phyloP scores from a whole-genome alignment of 23 red algal species.

The Chondrus crispus region DNA sequence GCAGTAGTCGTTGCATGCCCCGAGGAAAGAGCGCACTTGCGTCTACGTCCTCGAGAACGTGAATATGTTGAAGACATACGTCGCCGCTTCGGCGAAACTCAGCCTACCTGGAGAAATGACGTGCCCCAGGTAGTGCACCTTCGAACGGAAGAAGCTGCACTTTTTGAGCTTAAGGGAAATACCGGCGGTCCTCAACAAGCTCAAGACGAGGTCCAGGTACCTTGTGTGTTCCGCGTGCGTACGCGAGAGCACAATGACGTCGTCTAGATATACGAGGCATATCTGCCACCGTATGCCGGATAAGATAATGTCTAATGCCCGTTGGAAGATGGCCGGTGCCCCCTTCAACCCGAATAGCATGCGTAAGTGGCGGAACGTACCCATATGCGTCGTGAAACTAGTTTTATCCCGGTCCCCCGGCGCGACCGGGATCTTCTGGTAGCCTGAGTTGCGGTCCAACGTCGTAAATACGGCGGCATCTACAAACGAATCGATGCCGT shows the following conservation, averaged over 20 bases:
- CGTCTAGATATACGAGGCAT: conserved; percentile 37
- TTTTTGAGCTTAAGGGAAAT: conserved; percentile 43
- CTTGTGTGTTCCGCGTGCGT: conserved; percentile 27
- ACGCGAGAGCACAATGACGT: conserved; percentile 29
- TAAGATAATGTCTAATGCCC: conserved; percentile 44
- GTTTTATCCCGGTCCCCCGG: not conserved
- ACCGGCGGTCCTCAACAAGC: not conserved
- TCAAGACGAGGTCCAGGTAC: not conserved
- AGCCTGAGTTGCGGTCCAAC: not conserved
- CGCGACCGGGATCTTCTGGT: conserved; percentile 2
- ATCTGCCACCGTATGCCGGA: conserved; percentile 1
- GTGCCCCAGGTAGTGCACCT: conserved; percentile 45
- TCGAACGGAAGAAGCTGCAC: conserved; percentile 3
- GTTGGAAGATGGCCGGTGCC: conserved; percentile 55
- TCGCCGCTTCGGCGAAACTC: not conserved
- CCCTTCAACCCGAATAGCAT: conserved; percentile 35
- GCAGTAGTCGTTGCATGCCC: not conserved
- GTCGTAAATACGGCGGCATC: conserved; percentile 17
- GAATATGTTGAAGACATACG: not conserved
- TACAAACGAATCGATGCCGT: conserved; percentile 17
- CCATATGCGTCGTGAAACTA: not conserved
- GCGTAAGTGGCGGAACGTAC: not conserved
- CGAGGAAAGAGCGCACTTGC: conserved; percentile 12
- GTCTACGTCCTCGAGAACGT: not conserved
- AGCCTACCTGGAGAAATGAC: conserved; percentile 13